phyloP scores from a whole-genome alignment of 352 stramenopile genomes.

The Globisporangium middletonii region DNA sequence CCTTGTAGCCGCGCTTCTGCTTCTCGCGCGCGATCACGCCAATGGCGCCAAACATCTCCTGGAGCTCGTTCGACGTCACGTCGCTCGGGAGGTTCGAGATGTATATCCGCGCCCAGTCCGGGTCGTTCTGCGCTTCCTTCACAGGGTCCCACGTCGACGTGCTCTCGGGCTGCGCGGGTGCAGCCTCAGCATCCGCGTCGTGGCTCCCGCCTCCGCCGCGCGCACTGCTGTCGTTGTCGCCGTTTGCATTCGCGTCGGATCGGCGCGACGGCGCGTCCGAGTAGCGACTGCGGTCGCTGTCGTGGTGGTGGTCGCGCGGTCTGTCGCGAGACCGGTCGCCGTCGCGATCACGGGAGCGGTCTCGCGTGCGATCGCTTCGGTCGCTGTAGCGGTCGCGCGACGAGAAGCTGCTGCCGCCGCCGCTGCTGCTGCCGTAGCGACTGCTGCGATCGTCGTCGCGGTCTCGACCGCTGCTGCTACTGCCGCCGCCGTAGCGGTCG shows the following conservation, averaged over 20 bases:
- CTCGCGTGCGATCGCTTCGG: slow-evolving; percentile 14
- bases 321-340: slow-evolving; percentile 14
- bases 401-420: slow-evolving; percentile 24
- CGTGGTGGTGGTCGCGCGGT: slow-evolving; percentile 25
- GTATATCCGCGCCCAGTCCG: slow-evolving; percentile 83
- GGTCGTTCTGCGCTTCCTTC: slow-evolving; percentile 77
- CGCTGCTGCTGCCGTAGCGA: slow-evolving; percentile 16
- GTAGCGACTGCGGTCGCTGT: slow-evolving; percentile 17
- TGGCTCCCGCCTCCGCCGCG: slow-evolving; percentile 6
- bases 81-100: slow-evolving; percentile 79
- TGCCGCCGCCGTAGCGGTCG: slow-evolving; percentile 9
- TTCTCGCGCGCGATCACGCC: slow-evolving; percentile 80
- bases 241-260: background rate
- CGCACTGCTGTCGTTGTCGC: background rate
- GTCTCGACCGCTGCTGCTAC: slow-evolving; percentile 19
- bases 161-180: slow-evolving; percentile 22
- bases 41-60: slow-evolving; percentile 82
- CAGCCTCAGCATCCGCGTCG: slow-evolving; percentile 11
- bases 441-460: slow-evolving; percentile 9
- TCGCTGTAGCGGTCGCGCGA: slow-evolving; percentile 23
- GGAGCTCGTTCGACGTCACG: slow-evolving; percentile 70
- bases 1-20: slow-evolving; percentile 84
- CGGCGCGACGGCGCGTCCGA: slow-evolving; percentile 8
- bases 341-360: slow-evolving; percentile 14
- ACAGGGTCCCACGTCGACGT: slow-evolving; percentile 58